A percentile compares a stretch with the other conserved stretches of the same genome.
phyloP scores from a whole-genome alignment of 805 yeast genomes.

The Candida peoriensis region DNA sequence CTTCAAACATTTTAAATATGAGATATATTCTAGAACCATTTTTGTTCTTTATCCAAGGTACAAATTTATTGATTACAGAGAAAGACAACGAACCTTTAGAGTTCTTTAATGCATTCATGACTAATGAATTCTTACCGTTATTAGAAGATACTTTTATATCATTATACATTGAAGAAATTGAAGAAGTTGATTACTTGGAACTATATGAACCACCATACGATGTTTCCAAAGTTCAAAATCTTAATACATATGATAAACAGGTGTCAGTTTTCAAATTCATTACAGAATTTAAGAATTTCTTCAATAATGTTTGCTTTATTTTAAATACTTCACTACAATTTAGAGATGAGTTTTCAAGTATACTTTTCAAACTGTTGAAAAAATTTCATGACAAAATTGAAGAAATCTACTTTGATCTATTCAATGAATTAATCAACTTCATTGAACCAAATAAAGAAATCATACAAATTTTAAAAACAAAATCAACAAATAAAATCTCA shows the following conservation, averaged over 20 bases:
- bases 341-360: constrained; percentile 20
- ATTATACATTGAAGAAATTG: constrained; percentile 45
- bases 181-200: constrained; percentile 33
- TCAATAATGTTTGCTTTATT: constrained; percentile 17
- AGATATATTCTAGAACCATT: constrained; percentile 71
- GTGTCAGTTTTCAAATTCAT: constrained; percentile 14
- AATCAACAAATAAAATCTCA: constrained; percentile 3
- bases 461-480: constrained; percentile 4
- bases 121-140: constrained; percentile 55
- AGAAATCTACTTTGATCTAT: constrained; percentile 19
- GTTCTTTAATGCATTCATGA: constrained; percentile 65
- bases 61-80: constrained; percentile 37
- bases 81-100: constrained; percentile 28
- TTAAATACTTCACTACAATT: constrained; percentile 25
- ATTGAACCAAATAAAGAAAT: constrained; percentile 22
- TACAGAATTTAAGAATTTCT: constrained; percentile 17
- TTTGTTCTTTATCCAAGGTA: constrained; percentile 59
- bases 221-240: constrained; percentile 32
- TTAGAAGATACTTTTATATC: constrained; percentile 50
- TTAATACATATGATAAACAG: background rate
- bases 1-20: constrained; percentile 74
- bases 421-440: constrained; percentile 17
- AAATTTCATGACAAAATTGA: constrained; percentile 21
- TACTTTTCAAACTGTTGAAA: constrained; percentile 18
- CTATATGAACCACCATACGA: constrained; percentile 23